These are phyloP conservation scores for Stachybotrys chartarum DNA, from an alignment of 2,329 filamentous ascomycete species.

Conservation along the genomic window DNA sequence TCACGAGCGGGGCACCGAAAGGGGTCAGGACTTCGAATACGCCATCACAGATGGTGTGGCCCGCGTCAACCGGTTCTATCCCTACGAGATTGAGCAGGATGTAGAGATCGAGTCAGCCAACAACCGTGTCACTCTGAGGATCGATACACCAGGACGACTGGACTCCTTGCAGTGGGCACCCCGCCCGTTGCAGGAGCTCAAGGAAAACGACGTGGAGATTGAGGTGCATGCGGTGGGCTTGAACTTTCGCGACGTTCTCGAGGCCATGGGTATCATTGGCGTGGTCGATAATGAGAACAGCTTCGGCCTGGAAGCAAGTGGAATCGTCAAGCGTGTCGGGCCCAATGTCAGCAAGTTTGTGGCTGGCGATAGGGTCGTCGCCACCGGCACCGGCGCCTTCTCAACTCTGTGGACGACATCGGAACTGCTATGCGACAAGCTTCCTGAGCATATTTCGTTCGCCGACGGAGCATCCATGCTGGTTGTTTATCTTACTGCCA, in stretches of 20 bases:
- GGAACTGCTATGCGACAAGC: constrained; percentile 16
- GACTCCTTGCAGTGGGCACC: constrained; percentile 12
- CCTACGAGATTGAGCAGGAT: constrained; percentile 14
- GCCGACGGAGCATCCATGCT: constrained; percentile 28
- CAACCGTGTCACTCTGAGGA: constrained; percentile 3
- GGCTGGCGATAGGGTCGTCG: constrained; percentile 25
- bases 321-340: constrained; percentile 20
- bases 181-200: constrained; percentile 2
- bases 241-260: constrained; percentile 27
- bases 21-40: constrained; percentile 22
- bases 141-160: constrained; percentile 10
- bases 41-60: constrained; percentile 16
- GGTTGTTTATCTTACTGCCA: constrained; percentile 24
- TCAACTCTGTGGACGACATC: constrained; percentile 18
- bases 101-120: constrained; percentile 1
- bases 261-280: constrained; percentile 22
- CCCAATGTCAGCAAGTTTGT: constrained; percentile 16
- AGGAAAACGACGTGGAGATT: constrained; percentile 24
- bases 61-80: constrained; percentile 18
- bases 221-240: constrained; percentile 11
- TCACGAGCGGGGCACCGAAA: constrained; percentile 9
- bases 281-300: constrained; percentile 8
- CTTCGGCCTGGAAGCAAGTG: constrained; percentile 21
- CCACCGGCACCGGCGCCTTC: constrained; percentile 12
- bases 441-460: constrained; percentile 27